Conservation (phyloP, 768 basidiomycete species). For the Suillus subluteus region DNA sequence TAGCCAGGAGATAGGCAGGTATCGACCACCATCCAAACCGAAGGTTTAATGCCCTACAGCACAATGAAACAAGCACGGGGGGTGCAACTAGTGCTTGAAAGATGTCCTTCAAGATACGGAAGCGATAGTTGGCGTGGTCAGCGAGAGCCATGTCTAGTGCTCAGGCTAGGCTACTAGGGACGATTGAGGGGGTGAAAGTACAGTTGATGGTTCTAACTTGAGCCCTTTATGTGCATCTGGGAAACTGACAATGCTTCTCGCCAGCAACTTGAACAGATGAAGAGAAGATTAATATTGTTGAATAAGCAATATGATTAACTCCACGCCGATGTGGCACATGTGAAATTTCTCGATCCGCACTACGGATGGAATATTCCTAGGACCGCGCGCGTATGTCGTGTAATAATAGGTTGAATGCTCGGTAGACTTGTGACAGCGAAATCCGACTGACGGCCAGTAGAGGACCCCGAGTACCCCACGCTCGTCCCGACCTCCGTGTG, state of each 20-base stretch:
- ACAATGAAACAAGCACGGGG: slow-evolving; percentile 37
- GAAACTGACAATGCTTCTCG: not conserved
- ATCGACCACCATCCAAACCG: slow-evolving; percentile 40
- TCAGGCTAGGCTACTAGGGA: not conserved
- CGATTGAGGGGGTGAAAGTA: not conserved
- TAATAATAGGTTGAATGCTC: not conserved
- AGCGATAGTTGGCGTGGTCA: slow-evolving; percentile 42
- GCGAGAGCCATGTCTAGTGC: slow-evolving; percentile 12
- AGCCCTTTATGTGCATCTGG: slow-evolving; percentile 5
- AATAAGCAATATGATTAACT: slow-evolving; percentile 3
- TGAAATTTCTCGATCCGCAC: slow-evolving; percentile 4
- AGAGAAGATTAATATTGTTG: slow-evolving; percentile 1
- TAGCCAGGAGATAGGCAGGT: slow-evolving; percentile 44
- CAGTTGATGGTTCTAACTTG: not conserved
- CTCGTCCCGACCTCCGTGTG: not conserved
- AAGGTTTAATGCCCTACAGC: slow-evolving; percentile 31
- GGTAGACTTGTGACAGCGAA: not conserved
- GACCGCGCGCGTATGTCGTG: not conserved
- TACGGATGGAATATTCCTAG: not conserved
- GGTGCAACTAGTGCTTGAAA: slow-evolving; percentile 45
- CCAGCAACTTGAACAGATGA: not conserved
- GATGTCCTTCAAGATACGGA: slow-evolving; percentile 53
- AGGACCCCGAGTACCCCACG: not conserved
- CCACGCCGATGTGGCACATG: not conserved
- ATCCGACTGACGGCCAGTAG: not conserved